Conservation (phyloP, 345 rosid species). For the Populus ilicifolia region DNA sequence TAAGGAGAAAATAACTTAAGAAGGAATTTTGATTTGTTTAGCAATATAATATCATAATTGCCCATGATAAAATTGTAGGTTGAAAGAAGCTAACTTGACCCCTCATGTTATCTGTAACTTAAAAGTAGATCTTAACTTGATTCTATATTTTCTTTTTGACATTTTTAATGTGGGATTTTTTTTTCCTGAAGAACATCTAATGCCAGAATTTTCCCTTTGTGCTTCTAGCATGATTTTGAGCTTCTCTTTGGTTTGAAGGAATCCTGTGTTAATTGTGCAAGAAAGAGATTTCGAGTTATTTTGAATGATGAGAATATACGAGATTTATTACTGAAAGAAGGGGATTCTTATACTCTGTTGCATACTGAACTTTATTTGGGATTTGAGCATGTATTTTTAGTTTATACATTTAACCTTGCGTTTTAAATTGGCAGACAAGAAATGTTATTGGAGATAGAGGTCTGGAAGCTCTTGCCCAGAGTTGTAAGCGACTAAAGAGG, state of each 20-base stretch:
- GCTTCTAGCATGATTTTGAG: not conserved
- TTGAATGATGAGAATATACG: not conserved
- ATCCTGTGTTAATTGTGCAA: not conserved
- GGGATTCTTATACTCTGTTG: not conserved
- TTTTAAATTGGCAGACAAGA: conserved; percentile 62
- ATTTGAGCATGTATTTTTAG: not conserved
- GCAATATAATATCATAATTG: not conserved
- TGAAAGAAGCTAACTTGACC: not conserved
- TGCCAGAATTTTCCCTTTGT: not conserved
- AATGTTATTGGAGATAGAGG: conserved; percentile 94
- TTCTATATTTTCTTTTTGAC: not conserved
- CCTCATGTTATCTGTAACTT: not conserved
- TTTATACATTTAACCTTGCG: not conserved
- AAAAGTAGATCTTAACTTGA: not conserved
- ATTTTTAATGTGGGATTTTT: not conserved
- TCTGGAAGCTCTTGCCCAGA: conserved; percentile 68
- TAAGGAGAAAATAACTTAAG: not conserved
- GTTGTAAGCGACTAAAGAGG: conserved; percentile 72
- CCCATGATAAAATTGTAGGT: not conserved
- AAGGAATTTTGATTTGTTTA: not conserved
- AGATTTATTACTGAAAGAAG: not conserved
- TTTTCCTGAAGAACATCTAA: not conserved
- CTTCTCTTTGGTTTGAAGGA: not conserved
- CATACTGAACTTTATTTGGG: not conserved
- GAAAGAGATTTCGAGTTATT: not conserved